phyloP scores from a whole-genome alignment of 345 rosid genomes.

The Melaleuca alternifolia region DNA sequence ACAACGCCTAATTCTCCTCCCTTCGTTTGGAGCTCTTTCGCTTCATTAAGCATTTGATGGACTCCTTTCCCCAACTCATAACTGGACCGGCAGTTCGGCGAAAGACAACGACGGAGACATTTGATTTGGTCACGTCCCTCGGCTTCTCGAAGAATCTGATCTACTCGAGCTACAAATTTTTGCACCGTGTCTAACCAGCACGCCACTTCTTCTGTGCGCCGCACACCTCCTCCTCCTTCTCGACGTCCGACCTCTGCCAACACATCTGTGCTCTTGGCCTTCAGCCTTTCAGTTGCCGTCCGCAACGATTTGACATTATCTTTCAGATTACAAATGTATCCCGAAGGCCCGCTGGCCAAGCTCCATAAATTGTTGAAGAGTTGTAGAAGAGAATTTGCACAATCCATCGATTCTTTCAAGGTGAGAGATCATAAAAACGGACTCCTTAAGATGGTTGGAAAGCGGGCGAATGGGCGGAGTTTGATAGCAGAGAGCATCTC shows the following conservation, averaged over 20 bases:
- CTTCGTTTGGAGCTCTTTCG: fast-evolving
- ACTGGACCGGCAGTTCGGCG: not conserved
- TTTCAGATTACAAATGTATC: not conserved
- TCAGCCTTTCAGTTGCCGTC: fast-evolving
- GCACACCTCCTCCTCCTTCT: not conserved
- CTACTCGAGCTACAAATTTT: not conserved
- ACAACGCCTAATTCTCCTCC: fast-evolving
- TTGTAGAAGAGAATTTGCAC: not conserved
- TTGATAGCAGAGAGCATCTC: too few relatives aligned
- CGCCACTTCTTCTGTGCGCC: not conserved
- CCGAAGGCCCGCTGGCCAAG: not conserved
- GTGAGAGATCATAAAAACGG: not conserved
- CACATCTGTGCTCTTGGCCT: fast-evolving
- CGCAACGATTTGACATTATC: fast-evolving
- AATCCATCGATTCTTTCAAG: not conserved
- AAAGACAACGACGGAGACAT: not conserved
- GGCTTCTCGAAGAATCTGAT: not conserved
- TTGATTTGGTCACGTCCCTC: not conserved
- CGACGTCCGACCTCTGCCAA: not conserved
- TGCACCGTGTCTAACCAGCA: not conserved
- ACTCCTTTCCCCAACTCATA: not conserved
- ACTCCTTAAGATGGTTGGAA: not conserved
- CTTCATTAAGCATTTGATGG: not conserved
- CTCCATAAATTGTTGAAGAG: not conserved
- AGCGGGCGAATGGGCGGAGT: not conserved